Evolutionary conservation across 441 rosid species (phyloP).

Genomic region (Syzygium malaccense): DNA sequence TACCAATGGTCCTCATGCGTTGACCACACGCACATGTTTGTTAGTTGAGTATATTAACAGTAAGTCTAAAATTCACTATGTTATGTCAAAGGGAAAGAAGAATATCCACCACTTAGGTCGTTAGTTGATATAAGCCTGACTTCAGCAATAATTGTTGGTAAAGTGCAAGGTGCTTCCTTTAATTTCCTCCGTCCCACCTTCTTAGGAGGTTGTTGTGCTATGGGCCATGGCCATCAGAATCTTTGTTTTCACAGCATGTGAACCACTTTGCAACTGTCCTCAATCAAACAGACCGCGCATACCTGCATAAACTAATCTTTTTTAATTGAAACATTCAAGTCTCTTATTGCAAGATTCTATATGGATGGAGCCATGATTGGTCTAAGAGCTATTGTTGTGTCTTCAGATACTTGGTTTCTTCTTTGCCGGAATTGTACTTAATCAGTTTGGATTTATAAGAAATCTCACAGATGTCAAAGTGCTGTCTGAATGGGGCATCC

Average conservation of each 20-base stretch:
- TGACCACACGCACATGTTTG: not conserved
- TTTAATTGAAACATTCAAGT: not conserved
- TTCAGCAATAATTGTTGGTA: not conserved
- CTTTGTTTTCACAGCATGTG: not conserved
- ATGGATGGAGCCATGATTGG: not conserved
- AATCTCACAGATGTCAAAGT: slow-evolving; percentile 91
- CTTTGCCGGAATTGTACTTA: slow-evolving; percentile 91
- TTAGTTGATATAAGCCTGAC: not conserved
- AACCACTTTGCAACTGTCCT: not conserved
- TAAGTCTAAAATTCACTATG: not conserved
- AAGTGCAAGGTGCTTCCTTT: not conserved
- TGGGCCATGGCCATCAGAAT: not conserved
- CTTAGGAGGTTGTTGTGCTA: not conserved
- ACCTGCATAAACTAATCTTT: not conserved
- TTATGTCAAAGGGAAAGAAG: not conserved
- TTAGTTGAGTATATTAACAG: not conserved
- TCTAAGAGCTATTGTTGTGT: not conserved
- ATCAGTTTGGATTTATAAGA: slow-evolving; percentile 86
- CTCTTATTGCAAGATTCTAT: not conserved
- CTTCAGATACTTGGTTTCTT: slow-evolving; percentile 97
- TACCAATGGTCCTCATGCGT: not conserved
- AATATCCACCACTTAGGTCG: not conserved
- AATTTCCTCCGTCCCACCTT: not conserved
- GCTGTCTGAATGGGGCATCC: slow-evolving; percentile 98
- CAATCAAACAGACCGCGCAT: not conserved